A percentile compares a stretch with the other conserved stretches of the same genome.
Conservation (phyloP, 176 grass and related monocot genomes). For the Avena atlantica region DNA sequence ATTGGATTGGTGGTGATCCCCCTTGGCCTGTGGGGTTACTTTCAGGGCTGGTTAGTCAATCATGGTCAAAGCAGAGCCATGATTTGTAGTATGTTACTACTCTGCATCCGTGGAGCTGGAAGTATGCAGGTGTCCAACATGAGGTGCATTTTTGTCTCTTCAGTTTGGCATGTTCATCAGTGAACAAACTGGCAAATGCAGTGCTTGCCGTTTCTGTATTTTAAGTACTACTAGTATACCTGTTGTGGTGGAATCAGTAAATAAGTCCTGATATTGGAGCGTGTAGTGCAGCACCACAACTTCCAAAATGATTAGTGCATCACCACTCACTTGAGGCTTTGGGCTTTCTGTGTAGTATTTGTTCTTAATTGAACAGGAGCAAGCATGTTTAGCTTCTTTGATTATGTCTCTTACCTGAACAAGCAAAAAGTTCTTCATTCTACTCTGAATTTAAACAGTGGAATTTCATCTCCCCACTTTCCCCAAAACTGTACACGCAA, state of each 20-base stretch:
- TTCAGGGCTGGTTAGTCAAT: slow-evolving; percentile 44
- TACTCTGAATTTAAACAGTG: neutral
- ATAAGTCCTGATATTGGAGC: neutral
- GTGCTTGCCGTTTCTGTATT: neutral
- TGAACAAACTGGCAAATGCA: neutral
- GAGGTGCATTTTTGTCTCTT: slow-evolving; percentile 50
- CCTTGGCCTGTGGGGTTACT: slow-evolving; percentile 38
- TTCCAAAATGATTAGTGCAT: slow-evolving; percentile 35
- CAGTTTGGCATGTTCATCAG: slow-evolving; percentile 42
- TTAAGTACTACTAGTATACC: neutral
- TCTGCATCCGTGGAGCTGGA: slow-evolving; percentile 18
- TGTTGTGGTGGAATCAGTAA: slow-evolving; percentile 11
- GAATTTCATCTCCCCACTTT: neutral
- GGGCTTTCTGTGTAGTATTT: neutral
- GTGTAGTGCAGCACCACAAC: slow-evolving; percentile 42
- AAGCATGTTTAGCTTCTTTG: too few relatives aligned
- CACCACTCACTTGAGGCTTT: slow-evolving; percentile 38
- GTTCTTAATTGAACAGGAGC: neutral
- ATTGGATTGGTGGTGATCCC: neutral
- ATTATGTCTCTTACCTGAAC: neutral
- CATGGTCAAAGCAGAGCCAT: slow-evolving; percentile 25
- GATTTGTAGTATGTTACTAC: slow-evolving; percentile 8
- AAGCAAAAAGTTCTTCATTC: too few relatives aligned
- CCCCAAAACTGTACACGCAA: neutral
- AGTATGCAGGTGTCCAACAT: slow-evolving; percentile 22